Evolutionary conservation across 169 alveolate genomes (phyloP), one percentile per base, ranked within the genome.

Genomic region (Cryptosporidium bovis): DNA sequence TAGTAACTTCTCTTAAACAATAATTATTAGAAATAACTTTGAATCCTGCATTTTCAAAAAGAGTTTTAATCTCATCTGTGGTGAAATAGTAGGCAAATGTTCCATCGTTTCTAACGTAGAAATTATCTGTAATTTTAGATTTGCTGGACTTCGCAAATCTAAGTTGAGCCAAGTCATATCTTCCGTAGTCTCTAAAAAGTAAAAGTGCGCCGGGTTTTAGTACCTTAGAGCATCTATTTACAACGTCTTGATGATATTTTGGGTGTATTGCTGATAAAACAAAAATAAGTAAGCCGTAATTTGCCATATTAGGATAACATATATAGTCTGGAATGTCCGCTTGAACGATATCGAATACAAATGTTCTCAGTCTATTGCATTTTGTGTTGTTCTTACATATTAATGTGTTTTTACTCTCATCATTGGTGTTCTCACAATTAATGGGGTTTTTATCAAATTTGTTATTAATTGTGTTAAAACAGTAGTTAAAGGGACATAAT

Each of bases 201-300:
- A 96, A 82, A 56, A 95, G 91, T 7, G 97, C 97, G 16, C 96
- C 98, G 40, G 91, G 91, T 62, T 94, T 95, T 83, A 96, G 87
- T 84, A 93, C 92, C 16, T 91, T 66, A 83, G 84, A 90, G 12
- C 94, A 90, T 77, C 95, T 95, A 46, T 53, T 3, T 31, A 93
- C 90, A 13, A 91, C 93, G 46, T 82, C 84, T 82, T 82, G 91
- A 91, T 93, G 96, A 66, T 94, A 91, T 82, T 96, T 96, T 48
- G 99, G 99, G 55, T 93, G 92, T 20, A 96, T 96, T 24, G 99
- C 97, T 65, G 97, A 93, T 24, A 96, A 82, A 24, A 95, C 97
- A 90, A 95, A 96, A 62, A 96, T 91, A 58, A 94, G 90, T 40
- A 95, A 67, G 12, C 94, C 96, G 65, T 92, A 93, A 87, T 96